Base-by-base conservation (phyloP, 1,139 yeast species). In the Debaryomyces subglobosus region DNA sequence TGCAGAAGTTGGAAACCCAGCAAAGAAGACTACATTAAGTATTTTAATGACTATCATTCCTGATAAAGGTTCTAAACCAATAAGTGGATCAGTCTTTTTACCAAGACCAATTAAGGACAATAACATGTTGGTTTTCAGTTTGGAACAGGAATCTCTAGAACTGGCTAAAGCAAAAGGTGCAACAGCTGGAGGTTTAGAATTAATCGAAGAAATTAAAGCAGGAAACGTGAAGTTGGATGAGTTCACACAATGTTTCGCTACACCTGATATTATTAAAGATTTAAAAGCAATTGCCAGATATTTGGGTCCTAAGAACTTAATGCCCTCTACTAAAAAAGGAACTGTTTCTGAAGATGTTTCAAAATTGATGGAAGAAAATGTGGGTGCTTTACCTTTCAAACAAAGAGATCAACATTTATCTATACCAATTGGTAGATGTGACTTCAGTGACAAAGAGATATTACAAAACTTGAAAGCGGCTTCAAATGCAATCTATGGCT, bases 241-340 rank as follows among this genome's bases (percentile, higher is more conserved):
- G n/a, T 86, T 86, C 60, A 91, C 91, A 60, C 86, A 85, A 61
- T 85, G 91, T 34, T 85, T 86, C 61, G 96, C 97, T 7, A 86
- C 97, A 1, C 87, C 96, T 2, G 97, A 90, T 44, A 81, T 90
- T 53, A 79, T 81, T 36, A 70, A 80, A 24, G 77, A 79, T 38
- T 75, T 94, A 57, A 79, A 78, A 53, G 75, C 79, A 46, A 72
- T 90, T 32, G 97, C 96, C 25, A 81, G 91, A 62, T 74, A 79
- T 13, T 77, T 95, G 56, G 98, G 99, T 51, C 96, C 97, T 38
- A 84, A 79, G 61, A 96, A 96, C 25, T 78, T 94, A 55, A 86
- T 92, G 89, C 99, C 99, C 44, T 79, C 81, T 43, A 82, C 81
- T 15, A 92, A 91, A 71, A 87, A 85, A 63, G 96, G 96, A 13